These are phyloP conservation scores for Colletotrichum spinosum DNA, from an alignment of 2,329 filamentous ascomycete species.

Conservation along the genomic window DNA sequence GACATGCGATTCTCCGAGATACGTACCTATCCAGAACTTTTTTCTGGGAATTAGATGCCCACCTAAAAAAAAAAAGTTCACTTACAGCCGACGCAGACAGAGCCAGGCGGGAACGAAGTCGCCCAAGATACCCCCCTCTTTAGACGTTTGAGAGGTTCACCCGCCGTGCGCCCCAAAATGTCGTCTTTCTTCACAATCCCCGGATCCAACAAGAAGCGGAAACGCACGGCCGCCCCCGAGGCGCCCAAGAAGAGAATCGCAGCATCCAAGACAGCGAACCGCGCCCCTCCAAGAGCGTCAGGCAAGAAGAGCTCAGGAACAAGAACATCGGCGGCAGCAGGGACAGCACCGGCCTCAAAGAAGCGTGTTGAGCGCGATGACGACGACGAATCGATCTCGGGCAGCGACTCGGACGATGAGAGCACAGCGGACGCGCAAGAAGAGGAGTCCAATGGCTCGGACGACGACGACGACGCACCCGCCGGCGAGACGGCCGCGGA, in stretches of 20 bases:
- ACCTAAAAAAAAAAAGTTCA: slow-evolving; percentile 41
- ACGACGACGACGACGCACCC: slow-evolving; percentile 67
- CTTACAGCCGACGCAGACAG: slow-evolving; percentile 6
- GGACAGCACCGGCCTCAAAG: slow-evolving; percentile 50
- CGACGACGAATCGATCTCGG: slow-evolving; percentile 79
- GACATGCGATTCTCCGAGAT: slow-evolving; percentile 31
- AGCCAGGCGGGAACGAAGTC: slow-evolving; percentile 43
- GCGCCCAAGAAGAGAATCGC: slow-evolving; percentile 70
- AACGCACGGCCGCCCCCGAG: slow-evolving; percentile 70
- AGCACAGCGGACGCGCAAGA: slow-evolving; percentile 56
- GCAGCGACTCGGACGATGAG: slow-evolving; percentile 79
- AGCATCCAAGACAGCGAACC: slow-evolving; percentile 55
- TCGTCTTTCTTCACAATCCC: slow-evolving; percentile 97
- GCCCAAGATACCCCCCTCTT: slow-evolving; percentile 36
- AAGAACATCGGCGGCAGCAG: slow-evolving; percentile 46
- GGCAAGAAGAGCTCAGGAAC: slow-evolving; percentile 20
- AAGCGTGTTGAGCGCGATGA: slow-evolving; percentile 63
- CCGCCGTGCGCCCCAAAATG: slow-evolving; percentile 64
- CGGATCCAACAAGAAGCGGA: slow-evolving; percentile 89
- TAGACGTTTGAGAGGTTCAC: slow-evolving; percentile 16
- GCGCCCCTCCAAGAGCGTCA: slow-evolving; percentile 53
- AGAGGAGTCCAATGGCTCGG: slow-evolving; percentile 60
- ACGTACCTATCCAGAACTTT: slow-evolving; percentile 49
- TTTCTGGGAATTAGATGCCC: slow-evolving; percentile 45
- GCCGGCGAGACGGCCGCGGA: slow-evolving; percentile 92